A percentile compares a stretch with the other conserved stretches of the same genome.
These are phyloP conservation scores for Diplosphaera chodatii DNA, from an alignment of 139 green algal species.

Conservation along the genomic window DNA sequence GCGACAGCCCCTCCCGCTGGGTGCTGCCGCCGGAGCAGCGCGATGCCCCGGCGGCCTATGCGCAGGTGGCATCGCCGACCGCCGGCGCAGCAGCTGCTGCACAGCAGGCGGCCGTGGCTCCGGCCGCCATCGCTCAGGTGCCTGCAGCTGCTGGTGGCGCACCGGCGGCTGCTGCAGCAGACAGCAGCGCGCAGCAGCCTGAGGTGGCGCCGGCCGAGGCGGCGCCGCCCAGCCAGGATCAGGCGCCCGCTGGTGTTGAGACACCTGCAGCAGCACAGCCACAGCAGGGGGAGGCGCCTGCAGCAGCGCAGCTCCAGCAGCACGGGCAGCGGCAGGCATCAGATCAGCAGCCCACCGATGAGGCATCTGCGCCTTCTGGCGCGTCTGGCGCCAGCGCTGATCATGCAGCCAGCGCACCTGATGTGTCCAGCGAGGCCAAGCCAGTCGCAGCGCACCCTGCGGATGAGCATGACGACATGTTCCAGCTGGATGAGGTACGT, in stretches of 20 bases:
- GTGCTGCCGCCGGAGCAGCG: slow-evolving; percentile 57
- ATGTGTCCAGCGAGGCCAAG: no score
- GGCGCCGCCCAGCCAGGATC: slow-evolving; percentile 4
- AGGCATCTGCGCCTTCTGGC: no score
- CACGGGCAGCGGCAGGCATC: no score
- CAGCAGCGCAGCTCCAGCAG: no score
- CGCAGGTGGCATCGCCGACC: slow-evolving; percentile 2
- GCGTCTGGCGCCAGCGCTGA: no score
- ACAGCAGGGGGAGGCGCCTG: no score
- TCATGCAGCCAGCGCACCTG: no score
- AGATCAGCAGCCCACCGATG: no score
- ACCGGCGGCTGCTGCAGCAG: neutral
- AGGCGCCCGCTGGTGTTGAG: no score
- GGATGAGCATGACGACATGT: slow-evolving; percentile 61
- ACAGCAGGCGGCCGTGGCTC: neutral
- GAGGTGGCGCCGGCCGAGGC: no score
- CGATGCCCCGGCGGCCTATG: slow-evolving; percentile 30
- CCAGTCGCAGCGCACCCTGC: neutral
- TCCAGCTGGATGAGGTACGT: slow-evolving; percentile 58
- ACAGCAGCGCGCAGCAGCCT: no score
- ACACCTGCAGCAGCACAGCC: neutral
- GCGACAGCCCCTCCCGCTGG: slow-evolving; percentile 60
- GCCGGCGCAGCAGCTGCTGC: neutral
- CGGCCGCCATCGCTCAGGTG: no score
- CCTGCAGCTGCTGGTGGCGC: neutral